Base-by-base conservation (phyloP, 208 protist genomes). In the Histomonas meleagridis region DNA sequence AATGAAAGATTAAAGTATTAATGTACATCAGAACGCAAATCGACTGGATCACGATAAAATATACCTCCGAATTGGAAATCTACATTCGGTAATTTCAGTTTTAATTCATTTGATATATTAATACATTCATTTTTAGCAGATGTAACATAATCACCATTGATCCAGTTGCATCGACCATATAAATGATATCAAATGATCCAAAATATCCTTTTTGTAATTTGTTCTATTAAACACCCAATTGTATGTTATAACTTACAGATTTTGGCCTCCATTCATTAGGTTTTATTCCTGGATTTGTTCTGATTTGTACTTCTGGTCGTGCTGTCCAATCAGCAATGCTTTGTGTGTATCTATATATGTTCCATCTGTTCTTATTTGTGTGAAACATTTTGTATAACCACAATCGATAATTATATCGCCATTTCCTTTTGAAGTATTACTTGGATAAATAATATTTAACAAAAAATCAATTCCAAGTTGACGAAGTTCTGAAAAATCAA, bases 101-200 rank as follows among this genome's bases (percentile, higher is more conserved):
- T 10, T 26, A 65, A 65, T 65, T 65, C 23, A n/a, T 7, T 5
- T 10, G 60, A 10, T 26, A 65, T n/a, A n/a, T 12, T 5, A n/a
- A 5, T 26, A 32, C 21, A 10, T 65, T n/a, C 3, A 65, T 65
- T 26, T 32, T 65, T 10, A 5, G 60, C 60, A 5, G 60, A 10
- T 32, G 7, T 5, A n/a, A 65, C 7, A 32, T 10, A n/a, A 65
- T 26, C n/a, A 65, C 60, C 60, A 65, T 65, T 65, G 60, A 65
- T n/a, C 60, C 60, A n/a, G 60, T 65, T n/a, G 60, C 60, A 65
- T 65, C 60, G n/a, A 65, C 60, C 60, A 65, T 65, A 65, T 65
- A 65, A 5, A 65, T n/a, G n/a, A 65, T 65, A 65, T 65, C 60
- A 65, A n/a, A 65, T n/a, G 7, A 12, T n/a, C 16, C 21, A 65